Evolutionary conservation across 2,329 filamentous ascomycete species (phyloP).

Genomic region (Chrysoporthe austroafricana): DNA sequence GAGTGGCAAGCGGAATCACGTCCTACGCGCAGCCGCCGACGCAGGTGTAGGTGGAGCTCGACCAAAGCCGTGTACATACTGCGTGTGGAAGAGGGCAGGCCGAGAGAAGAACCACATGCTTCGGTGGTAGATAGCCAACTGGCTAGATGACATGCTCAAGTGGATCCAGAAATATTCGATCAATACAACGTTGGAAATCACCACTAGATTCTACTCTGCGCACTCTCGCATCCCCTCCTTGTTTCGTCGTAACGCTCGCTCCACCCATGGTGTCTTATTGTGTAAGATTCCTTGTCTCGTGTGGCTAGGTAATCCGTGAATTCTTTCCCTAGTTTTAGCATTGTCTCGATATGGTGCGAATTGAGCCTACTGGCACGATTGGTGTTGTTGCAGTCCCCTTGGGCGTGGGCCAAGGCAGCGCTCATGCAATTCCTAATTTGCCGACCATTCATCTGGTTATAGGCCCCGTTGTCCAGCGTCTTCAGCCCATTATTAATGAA

Average conservation of each 20-base stretch:
- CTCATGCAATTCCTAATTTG: neutral
- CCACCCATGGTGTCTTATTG: no score
- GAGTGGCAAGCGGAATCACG: neutral
- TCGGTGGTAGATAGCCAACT: neutral
- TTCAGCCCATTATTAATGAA: neutral
- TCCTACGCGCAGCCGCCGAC: neutral
- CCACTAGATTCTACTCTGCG: neutral
- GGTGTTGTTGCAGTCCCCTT: neutral
- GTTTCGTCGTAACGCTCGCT: no score
- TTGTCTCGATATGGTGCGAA: neutral
- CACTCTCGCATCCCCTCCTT: no score
- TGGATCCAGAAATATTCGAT: neutral
- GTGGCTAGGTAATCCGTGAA: neutral
- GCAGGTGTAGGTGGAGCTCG: neutral
- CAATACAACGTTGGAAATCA: neutral
- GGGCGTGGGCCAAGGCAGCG: neutral
- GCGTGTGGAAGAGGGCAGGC: neutral
- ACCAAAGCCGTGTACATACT: neutral
- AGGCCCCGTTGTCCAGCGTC: neutral
- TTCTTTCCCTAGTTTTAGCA: neutral
- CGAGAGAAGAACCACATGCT: neutral
- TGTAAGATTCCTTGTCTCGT: no score
- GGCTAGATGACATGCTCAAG: neutral
- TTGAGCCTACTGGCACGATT: rapidly evolving
- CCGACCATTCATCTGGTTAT: neutral